phyloP scores from a whole-genome alignment of 2,329 filamentous ascomycete species.

The Nothopassalora personata region DNA sequence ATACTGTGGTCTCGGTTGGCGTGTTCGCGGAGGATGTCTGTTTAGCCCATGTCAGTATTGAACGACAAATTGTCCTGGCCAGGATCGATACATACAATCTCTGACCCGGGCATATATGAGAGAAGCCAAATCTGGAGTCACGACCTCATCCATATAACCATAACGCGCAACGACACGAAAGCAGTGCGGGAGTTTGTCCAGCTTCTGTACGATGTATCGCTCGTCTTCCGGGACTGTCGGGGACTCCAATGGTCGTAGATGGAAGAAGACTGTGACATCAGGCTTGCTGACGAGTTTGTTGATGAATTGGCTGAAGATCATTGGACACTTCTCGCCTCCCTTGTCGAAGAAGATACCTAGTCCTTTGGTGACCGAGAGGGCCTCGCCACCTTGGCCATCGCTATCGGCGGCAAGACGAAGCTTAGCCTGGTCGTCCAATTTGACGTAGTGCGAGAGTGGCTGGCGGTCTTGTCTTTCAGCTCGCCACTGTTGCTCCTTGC shows the following conservation, averaged over 20 bases:
- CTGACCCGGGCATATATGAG: constrained; percentile 57
- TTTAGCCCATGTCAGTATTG: neutral
- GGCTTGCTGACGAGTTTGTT: constrained; percentile 64
- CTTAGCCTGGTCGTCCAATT: constrained; percentile 30
- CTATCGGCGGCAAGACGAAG: constrained; percentile 12
- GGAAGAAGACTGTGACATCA: constrained; percentile 68
- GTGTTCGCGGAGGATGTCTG: neutral
- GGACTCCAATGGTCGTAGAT: constrained; percentile 59
- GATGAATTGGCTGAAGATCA: constrained; percentile 67
- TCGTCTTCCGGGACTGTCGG: constrained; percentile 50
- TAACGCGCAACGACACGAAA: constrained; percentile 66
- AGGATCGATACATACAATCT: neutral
- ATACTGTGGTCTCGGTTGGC: neutral
- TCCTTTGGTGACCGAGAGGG: constrained; percentile 44
- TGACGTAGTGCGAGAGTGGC: constrained; percentile 44
- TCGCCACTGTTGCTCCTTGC: constrained; percentile 71
- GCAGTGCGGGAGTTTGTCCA: constrained; percentile 52
- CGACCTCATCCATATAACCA: constrained; percentile 67
- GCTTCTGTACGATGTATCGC: constrained; percentile 44
- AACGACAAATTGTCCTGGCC: neutral
- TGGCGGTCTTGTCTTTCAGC: constrained; percentile 61
- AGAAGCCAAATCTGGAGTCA: constrained; percentile 58
- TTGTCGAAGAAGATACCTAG: constrained; percentile 77
- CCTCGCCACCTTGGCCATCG: constrained; percentile 28
- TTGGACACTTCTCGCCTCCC: constrained; percentile 58